Conservation (phyloP, 2,329 filamentous ascomycete species). For the Mariannaea elegans region DNA sequence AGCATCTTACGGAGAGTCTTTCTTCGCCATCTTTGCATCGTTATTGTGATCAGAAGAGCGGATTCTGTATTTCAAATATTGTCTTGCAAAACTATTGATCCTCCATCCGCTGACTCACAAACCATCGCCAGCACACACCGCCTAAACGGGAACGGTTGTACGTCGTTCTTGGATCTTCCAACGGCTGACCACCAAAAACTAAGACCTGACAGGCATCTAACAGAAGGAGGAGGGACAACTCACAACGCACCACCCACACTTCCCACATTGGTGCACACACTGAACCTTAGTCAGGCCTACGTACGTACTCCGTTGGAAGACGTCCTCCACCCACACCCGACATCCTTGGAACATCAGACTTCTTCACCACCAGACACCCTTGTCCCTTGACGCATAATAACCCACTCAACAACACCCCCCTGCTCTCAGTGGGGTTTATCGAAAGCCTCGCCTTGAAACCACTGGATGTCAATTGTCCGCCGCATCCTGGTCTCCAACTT, state of each 20-base stretch:
- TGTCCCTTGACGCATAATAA: constrained; percentile 27
- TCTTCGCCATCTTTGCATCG: no score
- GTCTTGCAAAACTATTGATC: no score
- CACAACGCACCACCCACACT: background rate
- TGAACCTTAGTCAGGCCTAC: background rate
- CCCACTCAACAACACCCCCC: constrained; percentile 17
- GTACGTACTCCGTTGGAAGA: background rate
- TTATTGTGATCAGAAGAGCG: no score
- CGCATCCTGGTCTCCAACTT: constrained; percentile 38
- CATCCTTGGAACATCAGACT: background rate
- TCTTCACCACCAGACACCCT: constrained; percentile 17
- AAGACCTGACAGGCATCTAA: background rate
- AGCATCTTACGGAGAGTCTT: no score
- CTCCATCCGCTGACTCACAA: background rate
- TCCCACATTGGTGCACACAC: background rate
- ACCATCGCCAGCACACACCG: background rate
- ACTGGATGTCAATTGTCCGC: constrained; percentile 37
- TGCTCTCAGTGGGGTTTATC: constrained; percentile 30
- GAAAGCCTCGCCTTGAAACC: constrained; percentile 41
- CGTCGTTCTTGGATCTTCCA: background rate
- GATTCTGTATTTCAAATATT: no score
- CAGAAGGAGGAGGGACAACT: background rate
- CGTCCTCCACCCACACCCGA: background rate
- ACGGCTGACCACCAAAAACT: background rate
- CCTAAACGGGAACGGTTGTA: background rate